Base-by-base conservation (phyloP, 208 protist species). In the Phytomonas sp. region DNA sequence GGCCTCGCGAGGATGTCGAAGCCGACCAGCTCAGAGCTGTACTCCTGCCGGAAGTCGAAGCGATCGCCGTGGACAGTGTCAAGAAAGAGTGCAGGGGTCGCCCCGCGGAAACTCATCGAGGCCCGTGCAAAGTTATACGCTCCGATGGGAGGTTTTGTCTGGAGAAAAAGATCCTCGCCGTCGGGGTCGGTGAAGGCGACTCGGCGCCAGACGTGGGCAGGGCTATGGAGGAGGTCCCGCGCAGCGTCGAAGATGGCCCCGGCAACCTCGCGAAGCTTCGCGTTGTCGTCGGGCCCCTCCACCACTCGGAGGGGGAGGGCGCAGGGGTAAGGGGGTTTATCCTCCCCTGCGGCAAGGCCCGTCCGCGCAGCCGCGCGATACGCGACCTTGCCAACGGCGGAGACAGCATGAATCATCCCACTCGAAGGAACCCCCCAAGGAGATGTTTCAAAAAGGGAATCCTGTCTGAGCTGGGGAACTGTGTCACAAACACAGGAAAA, bases 241-340 rank as follows among this genome's bases (percentile, higher is more conserved):
- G 82, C 75, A 29, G 79, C 76, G 5, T 60, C 76, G 67, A 82
- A 88, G 23, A 78, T 84, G 61, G 70, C 73, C 73, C 88, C 86
- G 32, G 89, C 74, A 5, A 95, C 67, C 29, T 70, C 71, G 30
- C 90, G 74, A 26, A 87, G 74, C 14, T 73, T 32, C 2, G 60
- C 64, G 7, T 65, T 66, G 77, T 93, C 87, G 34, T 84, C 66
- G 49, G 66, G 29, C 75, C 78, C 72, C 11, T 87, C 75, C 40
- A 95, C 77, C 19, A 75, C 74, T 23, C 81, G 77, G 60, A 93
- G 77, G 5, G 90, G 90, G n/a, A 92, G 63, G 6, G 90, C 83
- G 64, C 90, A 95, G 14, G 90, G 87, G 73, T 95, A 95, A 19
- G 90, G 86, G 0, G 90, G 90, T 73, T 93, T 81, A 32, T 92